Conservation (phyloP, 805 yeast genomes). For the Lipomyces spencermartinsiae region DNA sequence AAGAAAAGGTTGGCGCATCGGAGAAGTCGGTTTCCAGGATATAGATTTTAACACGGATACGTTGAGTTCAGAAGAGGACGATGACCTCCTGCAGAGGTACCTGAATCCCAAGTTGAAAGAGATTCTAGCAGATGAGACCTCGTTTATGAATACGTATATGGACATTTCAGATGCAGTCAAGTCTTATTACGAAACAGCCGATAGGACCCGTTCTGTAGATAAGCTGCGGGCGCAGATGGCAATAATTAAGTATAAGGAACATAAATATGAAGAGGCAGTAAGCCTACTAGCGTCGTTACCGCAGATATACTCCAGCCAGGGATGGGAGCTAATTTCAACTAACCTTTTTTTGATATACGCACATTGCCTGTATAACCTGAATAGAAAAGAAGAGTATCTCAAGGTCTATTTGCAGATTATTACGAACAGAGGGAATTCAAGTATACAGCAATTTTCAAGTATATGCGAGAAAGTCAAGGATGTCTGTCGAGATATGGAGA, state of each 20-base stretch:
- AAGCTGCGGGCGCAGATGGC: conserved; percentile 82
- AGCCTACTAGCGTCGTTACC: conserved; percentile 71
- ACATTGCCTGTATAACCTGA: conserved; percentile 58
- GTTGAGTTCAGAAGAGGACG: conserved; percentile 7
- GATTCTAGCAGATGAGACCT: conserved; percentile 46
- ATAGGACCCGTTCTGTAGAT: conserved; percentile 70
- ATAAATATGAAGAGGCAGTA: conserved; percentile 65
- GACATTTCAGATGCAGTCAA: conserved; percentile 63
- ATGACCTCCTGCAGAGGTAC: conserved; percentile 17
- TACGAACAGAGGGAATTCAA: conserved; percentile 6
- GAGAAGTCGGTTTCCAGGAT: conserved; percentile 25
- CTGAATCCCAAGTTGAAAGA: conserved; percentile 39
- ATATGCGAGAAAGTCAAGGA: conserved; percentile 14
- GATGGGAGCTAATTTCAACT: conserved; percentile 78
- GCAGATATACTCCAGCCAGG: conserved; percentile 66
- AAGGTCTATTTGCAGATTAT: conserved; percentile 34
- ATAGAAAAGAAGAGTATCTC: conserved; percentile 40
- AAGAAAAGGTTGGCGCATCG: conserved; percentile 32
- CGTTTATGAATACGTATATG: conserved; percentile 54
- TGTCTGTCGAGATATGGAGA: conserved; percentile 20
- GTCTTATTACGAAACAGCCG: conserved; percentile 57
- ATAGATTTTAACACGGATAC: conserved; percentile 14
- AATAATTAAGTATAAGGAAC: conserved; percentile 62
- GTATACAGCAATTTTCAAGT: conserved; percentile 9
- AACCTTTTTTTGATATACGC: conserved; percentile 70